Base-by-base conservation (phyloP, 257 asterid species). In the Ehretia macrophylla region DNA sequence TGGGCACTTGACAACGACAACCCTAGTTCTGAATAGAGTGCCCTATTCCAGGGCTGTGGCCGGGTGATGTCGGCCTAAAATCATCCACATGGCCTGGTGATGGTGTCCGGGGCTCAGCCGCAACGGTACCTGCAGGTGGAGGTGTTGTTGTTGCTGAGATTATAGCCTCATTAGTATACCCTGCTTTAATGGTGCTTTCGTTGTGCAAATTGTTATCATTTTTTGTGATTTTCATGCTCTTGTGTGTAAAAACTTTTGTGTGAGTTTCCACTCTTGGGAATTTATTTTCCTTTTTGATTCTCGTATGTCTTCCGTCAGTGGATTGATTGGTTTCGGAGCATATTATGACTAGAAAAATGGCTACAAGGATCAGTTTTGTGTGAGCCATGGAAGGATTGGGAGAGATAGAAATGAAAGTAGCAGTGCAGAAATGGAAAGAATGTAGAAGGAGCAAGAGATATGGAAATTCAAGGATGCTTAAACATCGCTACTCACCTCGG, bases 11-110 rank as follows among this genome's bases (percentile, higher is more conserved):
- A 8, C 44, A 58, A 58, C 48, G 54, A 8, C 44, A 58, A 58
- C 48, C 45, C 67, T 52, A 72, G 55, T 63, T 63, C 48, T 51
- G 61, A 11, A 62, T 45, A 51, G 69, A 64, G 66, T 84, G 81
- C 8, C 93, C 88, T 47, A 81, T 81, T 32, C 86, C 88, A 5
- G 86, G 93, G 67, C 93, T 81, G 63, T 61, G 86, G 21, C 88
- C 93, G 3, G 88, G 93, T 42, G 72, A 52, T 0, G 86, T 84
- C 13, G 88, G 93, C 11, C 88, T 66, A 63, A 79, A 81, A 79
- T 68, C 77, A 18, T 77, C 80, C 51, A 65, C 85, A 60, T 66
- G 87, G 14, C 87, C 89, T 9, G 56, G 51, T 27, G 79, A 55
- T 18, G 78, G 81, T 9, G 77, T 14, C 17, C 53, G 70, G 0